Evolutionary conservation across 257 asterid genomes (phyloP).

Genomic region (Handroanthus guayacan): DNA sequence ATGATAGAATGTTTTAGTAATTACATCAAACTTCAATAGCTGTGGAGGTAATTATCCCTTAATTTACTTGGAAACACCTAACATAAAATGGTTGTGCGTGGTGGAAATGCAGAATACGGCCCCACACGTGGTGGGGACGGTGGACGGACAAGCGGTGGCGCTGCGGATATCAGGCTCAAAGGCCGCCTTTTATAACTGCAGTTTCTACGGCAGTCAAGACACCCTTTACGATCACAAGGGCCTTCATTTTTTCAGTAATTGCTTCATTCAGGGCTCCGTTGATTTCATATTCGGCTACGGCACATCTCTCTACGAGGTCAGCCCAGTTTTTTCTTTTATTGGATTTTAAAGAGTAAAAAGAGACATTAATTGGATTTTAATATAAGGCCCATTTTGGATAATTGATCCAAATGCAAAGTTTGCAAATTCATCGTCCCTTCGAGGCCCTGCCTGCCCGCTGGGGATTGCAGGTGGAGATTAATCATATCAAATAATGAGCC

Average conservation of each 20-base stretch:
- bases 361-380: background rate
- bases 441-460: too few relatives aligned
- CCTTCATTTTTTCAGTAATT: constrained; percentile 54
- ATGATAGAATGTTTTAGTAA: too few relatives aligned
- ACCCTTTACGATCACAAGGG: constrained; percentile 68
- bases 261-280: constrained; percentile 68
- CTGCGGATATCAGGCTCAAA: constrained; percentile 62
- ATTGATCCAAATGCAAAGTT: too few relatives aligned
- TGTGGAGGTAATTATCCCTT: too few relatives aligned
- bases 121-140: constrained; percentile 53
- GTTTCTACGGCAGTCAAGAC: constrained; percentile 65
- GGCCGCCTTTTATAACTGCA: constrained; percentile 58
- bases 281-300: constrained; percentile 67
- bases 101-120: constrained; percentile 52
- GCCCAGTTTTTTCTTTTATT: background rate
- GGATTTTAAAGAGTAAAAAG: too few relatives aligned
- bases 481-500: too few relatives aligned
- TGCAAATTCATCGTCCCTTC: too few relatives aligned
- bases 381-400: background rate
- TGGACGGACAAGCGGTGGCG: constrained; percentile 61
- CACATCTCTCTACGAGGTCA: constrained; percentile 60
- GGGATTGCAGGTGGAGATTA: too few relatives aligned
- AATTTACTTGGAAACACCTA: background rate
- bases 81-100: background rate
- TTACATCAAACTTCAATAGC: too few relatives aligned